Evolutionary conservation across 257 asterid species (phyloP).

Genomic region (Leonotis leonurus): DNA sequence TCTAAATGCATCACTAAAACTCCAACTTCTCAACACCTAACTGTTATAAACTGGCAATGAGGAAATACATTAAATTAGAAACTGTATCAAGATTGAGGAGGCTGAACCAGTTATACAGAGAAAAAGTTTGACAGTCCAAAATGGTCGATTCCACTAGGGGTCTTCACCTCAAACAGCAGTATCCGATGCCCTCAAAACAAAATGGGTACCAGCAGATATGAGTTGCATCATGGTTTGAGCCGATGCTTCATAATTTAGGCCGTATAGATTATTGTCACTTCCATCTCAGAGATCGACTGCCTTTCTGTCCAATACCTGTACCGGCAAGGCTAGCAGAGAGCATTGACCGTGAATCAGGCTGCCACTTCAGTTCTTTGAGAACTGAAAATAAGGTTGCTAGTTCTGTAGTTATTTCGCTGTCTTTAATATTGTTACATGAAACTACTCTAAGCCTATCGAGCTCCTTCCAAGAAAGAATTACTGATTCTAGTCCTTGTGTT

Average conservation of each 20-base stretch:
- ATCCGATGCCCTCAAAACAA: not conserved
- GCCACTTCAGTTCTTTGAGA: constrained; percentile 85
- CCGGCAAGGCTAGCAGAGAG: constrained; percentile 63
- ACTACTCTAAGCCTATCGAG: constrained; percentile 71
- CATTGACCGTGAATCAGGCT: constrained; percentile 72
- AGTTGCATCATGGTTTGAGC: not conserved
- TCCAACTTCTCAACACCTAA: not conserved
- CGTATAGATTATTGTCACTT: constrained; percentile 28
- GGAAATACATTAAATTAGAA: constrained; percentile 2
- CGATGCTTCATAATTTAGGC: not conserved
- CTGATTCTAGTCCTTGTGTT: constrained; percentile 68
- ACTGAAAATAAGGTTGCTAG: constrained; percentile 63
- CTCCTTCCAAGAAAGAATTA: constrained; percentile 74
- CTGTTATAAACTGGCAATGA: not conserved
- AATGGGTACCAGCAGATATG: not conserved
- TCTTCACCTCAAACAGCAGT: too few relatives aligned
- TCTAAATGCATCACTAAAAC: not conserved
- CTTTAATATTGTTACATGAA: constrained; percentile 77
- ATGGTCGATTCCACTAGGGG: too few relatives aligned
- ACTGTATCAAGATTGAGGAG: not conserved
- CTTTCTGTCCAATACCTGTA: constrained; percentile 79
- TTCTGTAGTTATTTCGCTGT: constrained; percentile 77
- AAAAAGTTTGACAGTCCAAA: too few relatives aligned
- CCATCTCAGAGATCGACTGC: constrained; percentile 65
- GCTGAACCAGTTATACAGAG: too few relatives aligned